Percentiles rank a stretch among this genome's conserved stretches.
phyloP scores from a whole-genome alignment of 2,329 filamentous ascomycete species.

The Hymenotorrendiella dingleyae region DNA sequence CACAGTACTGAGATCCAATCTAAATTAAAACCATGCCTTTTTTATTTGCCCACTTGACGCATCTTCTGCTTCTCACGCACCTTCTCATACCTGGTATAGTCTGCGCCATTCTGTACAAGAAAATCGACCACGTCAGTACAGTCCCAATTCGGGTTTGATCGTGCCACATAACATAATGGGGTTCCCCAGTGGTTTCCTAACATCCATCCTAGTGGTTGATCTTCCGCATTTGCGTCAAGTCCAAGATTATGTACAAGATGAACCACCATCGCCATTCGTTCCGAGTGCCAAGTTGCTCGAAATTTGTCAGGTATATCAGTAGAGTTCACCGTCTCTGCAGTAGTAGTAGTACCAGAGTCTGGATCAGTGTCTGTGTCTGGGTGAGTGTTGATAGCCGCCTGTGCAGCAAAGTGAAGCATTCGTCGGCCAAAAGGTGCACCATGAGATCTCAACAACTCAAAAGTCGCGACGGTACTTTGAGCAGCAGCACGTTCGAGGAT shows the following conservation, averaged over 20 bases:
- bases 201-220: background rate
- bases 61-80: too few relatives aligned
- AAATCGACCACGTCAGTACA: background rate
- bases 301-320: too few relatives aligned
- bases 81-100: too few relatives aligned
- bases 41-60: too few relatives aligned
- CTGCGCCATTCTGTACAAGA: background rate
- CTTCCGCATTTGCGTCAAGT: background rate
- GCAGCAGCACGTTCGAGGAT: background rate
- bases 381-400: background rate
- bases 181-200: slow-evolving; percentile 1
- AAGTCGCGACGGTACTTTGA: background rate
- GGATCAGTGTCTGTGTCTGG: background rate
- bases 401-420: background rate
- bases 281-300: too few relatives aligned
- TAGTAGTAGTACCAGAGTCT: background rate
- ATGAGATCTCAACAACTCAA: background rate
- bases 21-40: too few relatives aligned
- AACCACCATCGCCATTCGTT: background rate
- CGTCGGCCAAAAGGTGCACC: background rate
- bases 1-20: too few relatives aligned
- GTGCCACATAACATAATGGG: background rate
- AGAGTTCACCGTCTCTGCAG: background rate
- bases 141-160: background rate
- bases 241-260: background rate